phyloP scores from a whole-genome alignment of 75 land plant species.

The Azolla pinnata region DNA sequence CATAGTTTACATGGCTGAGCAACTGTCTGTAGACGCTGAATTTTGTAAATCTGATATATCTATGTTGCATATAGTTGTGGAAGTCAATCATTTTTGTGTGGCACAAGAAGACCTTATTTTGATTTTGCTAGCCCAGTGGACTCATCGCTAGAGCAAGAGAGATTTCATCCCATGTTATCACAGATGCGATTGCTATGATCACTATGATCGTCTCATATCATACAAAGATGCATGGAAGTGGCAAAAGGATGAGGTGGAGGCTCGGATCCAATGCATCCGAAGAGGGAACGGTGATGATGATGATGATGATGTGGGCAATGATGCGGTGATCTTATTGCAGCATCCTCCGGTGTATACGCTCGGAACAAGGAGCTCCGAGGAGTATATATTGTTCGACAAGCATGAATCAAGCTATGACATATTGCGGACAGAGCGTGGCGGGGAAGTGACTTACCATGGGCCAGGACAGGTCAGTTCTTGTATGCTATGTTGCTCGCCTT shows the following conservation, averaged over 20 bases:
- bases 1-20: too few relatives aligned
- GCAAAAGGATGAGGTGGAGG: constrained; percentile 57
- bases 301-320: constrained; percentile 39
- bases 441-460: constrained; percentile 95
- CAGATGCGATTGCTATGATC: constrained; percentile 74
- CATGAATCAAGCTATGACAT: constrained; percentile 55
- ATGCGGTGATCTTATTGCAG: constrained; percentile 59
- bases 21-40: too few relatives aligned
- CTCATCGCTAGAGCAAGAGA: too few relatives aligned
- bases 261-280: constrained; percentile 23
- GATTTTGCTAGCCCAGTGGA: too few relatives aligned
- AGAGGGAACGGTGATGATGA: too few relatives aligned
- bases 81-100: too few relatives aligned
- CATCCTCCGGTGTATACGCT: constrained; percentile 81
- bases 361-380: constrained; percentile 72
- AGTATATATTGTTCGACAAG: constrained; percentile 51
- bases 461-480: constrained; percentile 77
- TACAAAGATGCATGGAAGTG: constrained; percentile 69
- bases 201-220: constrained; percentile 46
- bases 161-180: too few relatives aligned
- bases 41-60: too few relatives aligned
- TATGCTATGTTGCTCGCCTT: not conserved
- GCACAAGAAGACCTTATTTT: too few relatives aligned
- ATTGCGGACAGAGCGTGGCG: constrained; percentile 80
- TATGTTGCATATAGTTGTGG: too few relatives aligned